Conservation (phyloP, 345 rosid genomes). For the Salix suchowensis region DNA sequence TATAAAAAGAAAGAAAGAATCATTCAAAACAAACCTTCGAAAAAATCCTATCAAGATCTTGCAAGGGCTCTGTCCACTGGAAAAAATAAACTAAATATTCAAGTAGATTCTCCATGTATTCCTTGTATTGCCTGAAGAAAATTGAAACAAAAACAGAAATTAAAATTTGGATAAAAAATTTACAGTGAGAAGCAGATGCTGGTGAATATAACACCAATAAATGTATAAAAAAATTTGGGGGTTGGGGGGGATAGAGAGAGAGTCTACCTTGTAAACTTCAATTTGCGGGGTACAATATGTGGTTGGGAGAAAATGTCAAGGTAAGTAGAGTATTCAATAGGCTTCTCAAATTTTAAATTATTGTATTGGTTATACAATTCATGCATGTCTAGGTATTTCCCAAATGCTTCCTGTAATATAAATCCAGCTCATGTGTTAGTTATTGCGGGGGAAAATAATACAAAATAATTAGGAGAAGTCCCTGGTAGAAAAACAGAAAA, state of each 20-base stretch:
- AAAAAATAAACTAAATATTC: slow-evolving; percentile 73
- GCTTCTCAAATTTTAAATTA: slow-evolving; percentile 82
- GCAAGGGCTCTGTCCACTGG: slow-evolving; percentile 89
- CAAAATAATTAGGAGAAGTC: not conserved
- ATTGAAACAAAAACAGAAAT: not conserved
- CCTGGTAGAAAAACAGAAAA: not conserved
- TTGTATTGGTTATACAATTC: slow-evolving; percentile 77
- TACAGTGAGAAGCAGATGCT: slow-evolving; percentile 11
- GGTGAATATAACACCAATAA: slow-evolving; percentile 2
- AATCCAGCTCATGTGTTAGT: not conserved
- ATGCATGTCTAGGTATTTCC: slow-evolving; percentile 83
- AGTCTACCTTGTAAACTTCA: slow-evolving; percentile 60
- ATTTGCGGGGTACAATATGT: slow-evolving; percentile 51
- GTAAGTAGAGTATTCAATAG: slow-evolving; percentile 75
- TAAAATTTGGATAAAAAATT: not conserved
- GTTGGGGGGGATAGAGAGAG: not conserved
- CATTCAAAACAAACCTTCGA: slow-evolving; percentile 48
- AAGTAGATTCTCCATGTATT: slow-evolving; percentile 68
- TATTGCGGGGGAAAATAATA: not conserved
- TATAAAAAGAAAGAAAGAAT: not conserved
- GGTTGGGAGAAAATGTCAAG: slow-evolving; percentile 72
- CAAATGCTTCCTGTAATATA: slow-evolving; percentile 68
- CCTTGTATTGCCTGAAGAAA: slow-evolving; percentile 65
- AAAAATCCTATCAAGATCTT: slow-evolving; percentile 82
- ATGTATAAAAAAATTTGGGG: not conserved